phyloP scores from a whole-genome alignment of 192 early-diverging fungal species.

The Backusella liffmaniae region DNA sequence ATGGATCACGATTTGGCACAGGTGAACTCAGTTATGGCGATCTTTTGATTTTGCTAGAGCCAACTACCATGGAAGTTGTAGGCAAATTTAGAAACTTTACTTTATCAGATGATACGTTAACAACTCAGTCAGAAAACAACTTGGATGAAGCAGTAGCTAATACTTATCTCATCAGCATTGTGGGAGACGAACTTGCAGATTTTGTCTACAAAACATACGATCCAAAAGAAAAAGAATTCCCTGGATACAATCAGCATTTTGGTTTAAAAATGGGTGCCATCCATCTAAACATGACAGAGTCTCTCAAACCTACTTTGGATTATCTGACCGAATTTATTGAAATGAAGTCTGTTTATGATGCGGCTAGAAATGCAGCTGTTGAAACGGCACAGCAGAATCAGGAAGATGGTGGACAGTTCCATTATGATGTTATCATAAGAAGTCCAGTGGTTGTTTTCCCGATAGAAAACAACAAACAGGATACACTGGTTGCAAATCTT shows the following conservation, averaged over 20 bases:
- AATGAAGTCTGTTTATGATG: slow-evolving; percentile 73
- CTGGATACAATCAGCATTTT: slow-evolving; percentile 70
- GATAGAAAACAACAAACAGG: slow-evolving; percentile 39
- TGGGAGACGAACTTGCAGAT: slow-evolving; percentile 71
- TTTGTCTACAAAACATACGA: slow-evolving; percentile 75
- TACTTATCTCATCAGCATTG: slow-evolving; percentile 61
- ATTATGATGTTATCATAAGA: slow-evolving; percentile 71
- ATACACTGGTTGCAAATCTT: slow-evolving; percentile 60
- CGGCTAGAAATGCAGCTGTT: slow-evolving; percentile 65
- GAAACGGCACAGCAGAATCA: slow-evolving; percentile 65
- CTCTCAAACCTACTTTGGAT: slow-evolving; percentile 54
- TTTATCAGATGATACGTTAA: slow-evolving; percentile 46
- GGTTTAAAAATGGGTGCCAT: slow-evolving; percentile 63
- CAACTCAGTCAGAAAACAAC: background rate
- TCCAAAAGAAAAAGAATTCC: slow-evolving; percentile 43
- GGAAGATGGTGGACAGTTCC: slow-evolving; percentile 58
- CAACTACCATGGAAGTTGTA: slow-evolving; percentile 41
- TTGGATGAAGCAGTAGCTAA: background rate
- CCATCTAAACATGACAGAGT: slow-evolving; percentile 62
- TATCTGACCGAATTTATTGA: slow-evolving; percentile 71
- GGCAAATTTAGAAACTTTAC: slow-evolving; percentile 56
- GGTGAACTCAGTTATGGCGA: slow-evolving; percentile 55
- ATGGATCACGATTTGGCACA: slow-evolving; percentile 59
- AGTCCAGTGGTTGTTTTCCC: slow-evolving; percentile 81
- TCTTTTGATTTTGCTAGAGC: slow-evolving; percentile 50